Percentiles rank a stretch among this genome's conserved stretches.
phyloP scores from a whole-genome alignment of 768 basidiomycete genomes.

The Podaxis sp. region DNA sequence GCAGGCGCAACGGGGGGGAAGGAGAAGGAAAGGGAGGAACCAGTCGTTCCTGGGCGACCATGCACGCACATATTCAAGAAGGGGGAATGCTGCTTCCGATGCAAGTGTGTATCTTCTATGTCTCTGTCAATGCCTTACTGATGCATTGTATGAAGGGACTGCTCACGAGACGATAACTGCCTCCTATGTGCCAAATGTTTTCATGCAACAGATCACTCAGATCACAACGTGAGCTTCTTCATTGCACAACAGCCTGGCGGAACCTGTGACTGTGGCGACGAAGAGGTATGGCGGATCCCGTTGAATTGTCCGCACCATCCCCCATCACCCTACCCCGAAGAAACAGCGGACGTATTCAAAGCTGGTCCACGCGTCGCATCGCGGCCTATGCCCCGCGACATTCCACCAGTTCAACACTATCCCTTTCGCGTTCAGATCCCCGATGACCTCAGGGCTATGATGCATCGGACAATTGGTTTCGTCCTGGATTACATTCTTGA shows the following conservation, averaged over 20 bases:
- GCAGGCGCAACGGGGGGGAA: constrained; percentile 33
- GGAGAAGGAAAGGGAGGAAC: constrained; percentile 58
- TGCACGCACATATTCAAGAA: constrained; percentile 88
- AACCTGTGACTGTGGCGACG: constrained; percentile 96
- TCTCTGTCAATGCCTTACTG: background rate
- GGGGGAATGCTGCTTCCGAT: constrained; percentile 90
- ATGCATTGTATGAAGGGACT: constrained; percentile 60
- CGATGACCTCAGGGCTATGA: constrained; percentile 68
- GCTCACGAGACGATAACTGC: constrained; percentile 85
- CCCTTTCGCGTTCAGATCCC: constrained; percentile 58
- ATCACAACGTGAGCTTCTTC: constrained; percentile 92
- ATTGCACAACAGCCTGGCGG: constrained; percentile 90
- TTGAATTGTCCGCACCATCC: constrained; percentile 79
- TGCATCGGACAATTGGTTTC: constrained; percentile 72
- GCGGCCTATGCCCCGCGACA: constrained; percentile 42
- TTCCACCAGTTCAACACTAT: constrained; percentile 63
- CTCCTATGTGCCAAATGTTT: constrained; percentile 92
- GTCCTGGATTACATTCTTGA: constrained; percentile 84
- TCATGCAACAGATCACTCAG: constrained; percentile 77
- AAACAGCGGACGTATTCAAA: constrained; percentile 16
- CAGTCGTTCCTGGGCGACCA: constrained; percentile 63
- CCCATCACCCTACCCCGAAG: constrained; percentile 43
- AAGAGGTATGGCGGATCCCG: constrained; percentile 77
- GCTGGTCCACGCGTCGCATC: constrained; percentile 14
- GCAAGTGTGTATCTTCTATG: constrained; percentile 67